Evolutionary conservation across 73 alveolate species (phyloP).

Genomic region (Paramecium caudatum): DNA sequence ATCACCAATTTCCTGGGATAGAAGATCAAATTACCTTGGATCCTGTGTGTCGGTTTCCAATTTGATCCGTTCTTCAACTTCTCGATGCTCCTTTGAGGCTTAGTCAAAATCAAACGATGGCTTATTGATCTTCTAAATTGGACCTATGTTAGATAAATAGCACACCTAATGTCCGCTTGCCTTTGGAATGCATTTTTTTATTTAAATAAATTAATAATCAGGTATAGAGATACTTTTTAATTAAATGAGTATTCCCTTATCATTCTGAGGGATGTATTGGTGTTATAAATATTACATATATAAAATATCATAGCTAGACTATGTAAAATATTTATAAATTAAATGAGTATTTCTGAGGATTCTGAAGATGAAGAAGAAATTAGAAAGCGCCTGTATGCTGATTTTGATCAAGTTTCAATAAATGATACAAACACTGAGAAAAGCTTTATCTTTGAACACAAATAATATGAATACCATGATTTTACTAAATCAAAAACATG

Average conservation of each 20-base stretch:
- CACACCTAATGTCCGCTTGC: conserved; percentile 34
- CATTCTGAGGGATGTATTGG: too few species aligned
- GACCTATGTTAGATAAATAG: background rate
- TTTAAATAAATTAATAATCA: background rate
- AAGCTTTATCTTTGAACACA: conserved; percentile 11
- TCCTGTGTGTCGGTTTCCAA: conserved; percentile 46
- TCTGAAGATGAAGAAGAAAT: conserved; percentile 36
- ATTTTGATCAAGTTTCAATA: conserved; percentile 15
- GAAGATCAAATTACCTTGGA: conserved; percentile 66
- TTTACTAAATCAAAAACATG: conserved; percentile 24
- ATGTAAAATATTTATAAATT: too few species aligned
- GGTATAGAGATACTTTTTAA: background rate
- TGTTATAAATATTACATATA: too few species aligned
- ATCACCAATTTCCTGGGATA: conserved; percentile 38
- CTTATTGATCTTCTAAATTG: conserved; percentile 32
- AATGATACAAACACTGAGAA: conserved; percentile 28
- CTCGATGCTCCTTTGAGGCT: conserved; percentile 22
- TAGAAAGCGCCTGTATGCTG: background rate
- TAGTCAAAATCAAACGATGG: conserved; percentile 15
- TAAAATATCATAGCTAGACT: too few species aligned
- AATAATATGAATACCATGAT: background rate
- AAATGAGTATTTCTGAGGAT: conserved; percentile 34
- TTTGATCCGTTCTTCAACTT: background rate
- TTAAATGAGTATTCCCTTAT: background rate
- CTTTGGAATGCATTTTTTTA: conserved; percentile 35